These are phyloP conservation scores for Salvia rosmarinus DNA, from an alignment of 257 asterid genomes.

Conservation along the genomic window DNA sequence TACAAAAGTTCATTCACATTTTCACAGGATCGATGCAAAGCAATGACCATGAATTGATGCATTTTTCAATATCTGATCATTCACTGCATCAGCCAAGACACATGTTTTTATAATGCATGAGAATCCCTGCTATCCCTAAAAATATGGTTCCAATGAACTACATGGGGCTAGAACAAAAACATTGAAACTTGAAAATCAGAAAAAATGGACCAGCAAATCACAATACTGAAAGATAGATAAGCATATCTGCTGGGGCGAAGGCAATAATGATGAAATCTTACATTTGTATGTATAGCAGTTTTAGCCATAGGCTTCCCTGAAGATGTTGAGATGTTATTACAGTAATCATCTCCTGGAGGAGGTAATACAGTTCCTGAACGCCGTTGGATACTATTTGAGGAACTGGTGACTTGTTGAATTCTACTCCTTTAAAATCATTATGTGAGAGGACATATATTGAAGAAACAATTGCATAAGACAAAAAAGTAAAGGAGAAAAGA, in stretches of 20 bases:
- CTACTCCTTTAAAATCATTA: conserved; percentile 67
- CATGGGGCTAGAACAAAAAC: background rate
- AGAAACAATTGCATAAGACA: conserved; percentile 20
- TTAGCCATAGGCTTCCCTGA: conserved; percentile 59
- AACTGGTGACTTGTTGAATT: conserved; percentile 74
- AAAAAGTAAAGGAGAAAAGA: conserved; percentile 22
- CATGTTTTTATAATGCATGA: background rate
- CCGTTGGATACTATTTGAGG: conserved; percentile 64
- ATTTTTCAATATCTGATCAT: conserved; percentile 23
- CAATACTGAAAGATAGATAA: conserved; percentile 1
- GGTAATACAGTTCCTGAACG: conserved; percentile 87
- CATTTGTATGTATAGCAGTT: conserved; percentile 59
- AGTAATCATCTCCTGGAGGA: conserved; percentile 82
- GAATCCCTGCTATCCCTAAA: background rate
- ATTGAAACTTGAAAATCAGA: conserved; percentile 4
- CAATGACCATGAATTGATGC: background rate
- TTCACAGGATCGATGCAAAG: conserved; percentile 9
- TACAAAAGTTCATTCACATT: conserved; percentile 8
- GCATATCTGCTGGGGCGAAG: conserved; percentile 15
- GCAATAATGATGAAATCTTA: conserved; percentile 47
- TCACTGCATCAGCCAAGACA: conserved; percentile 21
- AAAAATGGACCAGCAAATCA: background rate
- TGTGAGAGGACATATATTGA: conserved; percentile 40
- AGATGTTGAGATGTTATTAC: conserved; percentile 55
- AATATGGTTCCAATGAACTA: background rate